Conservation (phyloP, 75 land plant species). For the Sequoia sempervirens region DNA sequence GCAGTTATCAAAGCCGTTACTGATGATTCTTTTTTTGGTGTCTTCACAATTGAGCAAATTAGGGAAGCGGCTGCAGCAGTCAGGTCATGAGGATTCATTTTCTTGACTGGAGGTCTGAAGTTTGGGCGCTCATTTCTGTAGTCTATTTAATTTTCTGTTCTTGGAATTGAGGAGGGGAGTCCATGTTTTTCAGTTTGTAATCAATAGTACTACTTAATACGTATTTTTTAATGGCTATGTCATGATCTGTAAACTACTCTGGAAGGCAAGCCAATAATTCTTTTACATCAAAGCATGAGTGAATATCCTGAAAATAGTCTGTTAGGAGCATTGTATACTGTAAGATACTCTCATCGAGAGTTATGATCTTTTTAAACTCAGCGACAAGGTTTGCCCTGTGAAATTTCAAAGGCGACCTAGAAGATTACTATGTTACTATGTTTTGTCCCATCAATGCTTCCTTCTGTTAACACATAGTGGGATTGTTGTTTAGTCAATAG, state of each 20-base stretch:
- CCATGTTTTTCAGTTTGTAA: not conserved
- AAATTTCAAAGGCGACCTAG: not conserved
- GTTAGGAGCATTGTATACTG: not conserved
- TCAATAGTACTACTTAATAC: not conserved
- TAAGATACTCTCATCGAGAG: not conserved
- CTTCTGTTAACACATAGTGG: not conserved
- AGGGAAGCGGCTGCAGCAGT: slow-evolving; percentile 75
- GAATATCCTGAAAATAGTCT: not conserved
- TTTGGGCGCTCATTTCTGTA: not conserved
- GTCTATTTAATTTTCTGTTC: not conserved
- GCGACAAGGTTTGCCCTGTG: not conserved
- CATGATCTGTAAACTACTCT: not conserved
- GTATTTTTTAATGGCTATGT: not conserved
- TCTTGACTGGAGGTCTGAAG: not conserved
- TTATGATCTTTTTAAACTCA: not conserved
- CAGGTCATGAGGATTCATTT: slow-evolving; percentile 7
- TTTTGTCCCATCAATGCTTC: not conserved
- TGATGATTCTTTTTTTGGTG: slow-evolving; percentile 78
- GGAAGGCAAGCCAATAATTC: not conserved
- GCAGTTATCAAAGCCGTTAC: slow-evolving; percentile 70
- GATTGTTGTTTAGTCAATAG: not conserved
- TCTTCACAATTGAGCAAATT: slow-evolving; percentile 89
- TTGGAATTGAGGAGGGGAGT: not conserved
- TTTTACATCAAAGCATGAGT: not conserved
- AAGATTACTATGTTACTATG: not conserved